Base-by-base conservation (phyloP, 31 red algal species). In the Asparagopsis taxiformis region DNA sequence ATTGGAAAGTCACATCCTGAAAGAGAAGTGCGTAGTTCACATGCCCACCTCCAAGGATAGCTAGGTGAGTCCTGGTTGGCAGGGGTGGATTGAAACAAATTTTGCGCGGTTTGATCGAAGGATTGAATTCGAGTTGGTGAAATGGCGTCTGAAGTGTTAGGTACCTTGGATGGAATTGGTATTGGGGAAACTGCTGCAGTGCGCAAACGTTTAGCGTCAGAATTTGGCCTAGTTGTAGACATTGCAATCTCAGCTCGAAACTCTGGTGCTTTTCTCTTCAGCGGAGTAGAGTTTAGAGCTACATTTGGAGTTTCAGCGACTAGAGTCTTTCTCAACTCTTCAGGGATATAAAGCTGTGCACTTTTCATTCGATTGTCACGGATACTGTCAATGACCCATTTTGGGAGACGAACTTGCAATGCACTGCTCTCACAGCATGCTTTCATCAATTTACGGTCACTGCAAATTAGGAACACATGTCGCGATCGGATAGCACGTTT, bases 301-400 rank as follows among this genome's bases (percentile, higher is more conserved):
- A 50, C 16, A 22, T 25, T 1, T 3, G 49, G 0, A 17, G 2
- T 38, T 50, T 55, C 16, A 33, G 13, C 35, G 22, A 17, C 35
- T 23, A 20, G 50, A 7, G 19, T 54, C 36, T 48, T 3, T 31
- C 22, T 44, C 29, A 35, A 57, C 49, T 41, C 34, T n/a, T 28
- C 67, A 25, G 31, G 59, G 52, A 3, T 34, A 72, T 78, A 87
- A 15, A 87, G 31, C 1, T 49, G 10, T 3, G 56, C 33, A 2
- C 44, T 37, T 61, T 87, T 87, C 19, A 87, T 19, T 11, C 83
- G 71, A 32, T 25, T 58, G 64, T 75, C 71, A 25, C 72, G 61
- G 8, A 87, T 28, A 49, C 72, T 77, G 25, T 87, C 83, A 31
- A 3, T 49, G 34, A 87, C 46, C 83, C 83, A 87, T 22, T 58